phyloP scores from a whole-genome alignment of 2,329 filamentous ascomycete genomes.

The Ophiosphaerella narmari region DNA sequence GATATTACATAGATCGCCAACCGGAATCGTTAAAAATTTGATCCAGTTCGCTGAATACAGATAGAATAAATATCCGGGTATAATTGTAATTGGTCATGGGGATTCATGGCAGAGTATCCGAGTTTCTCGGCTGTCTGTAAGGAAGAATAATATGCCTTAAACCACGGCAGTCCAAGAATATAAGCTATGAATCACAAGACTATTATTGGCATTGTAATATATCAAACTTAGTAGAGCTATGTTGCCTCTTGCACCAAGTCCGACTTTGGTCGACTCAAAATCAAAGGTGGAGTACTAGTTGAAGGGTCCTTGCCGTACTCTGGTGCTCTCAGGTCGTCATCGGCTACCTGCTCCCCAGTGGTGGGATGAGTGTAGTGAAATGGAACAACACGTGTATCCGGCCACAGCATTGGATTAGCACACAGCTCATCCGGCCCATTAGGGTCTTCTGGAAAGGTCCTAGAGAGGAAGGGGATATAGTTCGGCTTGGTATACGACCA shows the following conservation, averaged over 20 bases:
- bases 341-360: constrained; percentile 51
- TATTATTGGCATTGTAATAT: no score
- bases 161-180: no score
- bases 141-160: no score
- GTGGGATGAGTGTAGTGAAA: constrained; percentile 60
- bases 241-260: constrained; percentile 11
- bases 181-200: no score
- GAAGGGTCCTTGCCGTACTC: constrained; percentile 50
- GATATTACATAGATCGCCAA: no score
- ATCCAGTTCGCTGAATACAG: no score
- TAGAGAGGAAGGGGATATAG: constrained; percentile 58
- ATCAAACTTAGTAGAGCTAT: constrained; percentile 1
- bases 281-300: constrained; percentile 50
- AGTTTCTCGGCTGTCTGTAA: no score
- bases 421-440: constrained; percentile 59
- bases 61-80: no score
- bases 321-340: constrained; percentile 57
- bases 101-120: no score
- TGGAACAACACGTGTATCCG: constrained; percentile 59
- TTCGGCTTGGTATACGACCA: constrained; percentile 60
- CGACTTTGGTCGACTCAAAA: constrained; percentile 40
- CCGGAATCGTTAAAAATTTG: no score
- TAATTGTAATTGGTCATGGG: no score
- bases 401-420: constrained; percentile 61
- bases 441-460: constrained; percentile 56